These are phyloP conservation scores for Sugiyamaella neomexicana DNA, from an alignment of 1,139 yeast genomes.

Conservation along the genomic window DNA sequence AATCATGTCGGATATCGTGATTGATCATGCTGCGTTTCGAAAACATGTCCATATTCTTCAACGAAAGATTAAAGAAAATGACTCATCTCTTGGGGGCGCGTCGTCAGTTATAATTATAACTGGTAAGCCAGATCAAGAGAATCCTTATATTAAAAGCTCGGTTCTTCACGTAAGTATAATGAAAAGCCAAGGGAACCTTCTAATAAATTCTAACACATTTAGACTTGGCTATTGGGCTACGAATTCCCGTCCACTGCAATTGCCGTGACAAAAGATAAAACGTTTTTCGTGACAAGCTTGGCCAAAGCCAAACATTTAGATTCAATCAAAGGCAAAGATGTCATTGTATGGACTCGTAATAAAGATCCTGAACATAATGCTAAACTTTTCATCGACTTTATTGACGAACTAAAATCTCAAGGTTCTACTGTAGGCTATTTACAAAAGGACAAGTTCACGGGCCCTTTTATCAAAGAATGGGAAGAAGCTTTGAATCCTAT, in stretches of 20 bases:
- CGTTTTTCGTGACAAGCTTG: slow-evolving; percentile 72
- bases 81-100: slow-evolving; percentile 49
- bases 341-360: slow-evolving; percentile 73
- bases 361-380: slow-evolving; percentile 79
- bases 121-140: slow-evolving; percentile 83
- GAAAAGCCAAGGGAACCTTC: too few relatives aligned
- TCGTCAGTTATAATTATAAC: slow-evolving; percentile 65
- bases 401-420: slow-evolving; percentile 49
- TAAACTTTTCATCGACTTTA: slow-evolving; percentile 60
- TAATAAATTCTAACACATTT: too few relatives aligned
- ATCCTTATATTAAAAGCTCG: slow-evolving; percentile 88
- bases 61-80: slow-evolving; percentile 41
- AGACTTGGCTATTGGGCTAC: slow-evolving; percentile 87
- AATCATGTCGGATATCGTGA: slow-evolving; percentile 35
- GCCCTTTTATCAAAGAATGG: slow-evolving; percentile 80
- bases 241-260: slow-evolving; percentile 91
- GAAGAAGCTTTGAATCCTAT: slow-evolving; percentile 39
- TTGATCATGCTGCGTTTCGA: slow-evolving; percentile 49
- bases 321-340: slow-evolving; percentile 52
- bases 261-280: slow-evolving; percentile 59
- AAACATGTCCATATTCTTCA: slow-evolving; percentile 48
- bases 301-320: slow-evolving; percentile 84
- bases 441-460: slow-evolving; percentile 72
- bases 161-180: slow-evolving; percentile 55
- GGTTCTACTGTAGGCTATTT: slow-evolving; percentile 62